Conservation (phyloP, 305 asterid species). For the Coffea humblotiana region DNA sequence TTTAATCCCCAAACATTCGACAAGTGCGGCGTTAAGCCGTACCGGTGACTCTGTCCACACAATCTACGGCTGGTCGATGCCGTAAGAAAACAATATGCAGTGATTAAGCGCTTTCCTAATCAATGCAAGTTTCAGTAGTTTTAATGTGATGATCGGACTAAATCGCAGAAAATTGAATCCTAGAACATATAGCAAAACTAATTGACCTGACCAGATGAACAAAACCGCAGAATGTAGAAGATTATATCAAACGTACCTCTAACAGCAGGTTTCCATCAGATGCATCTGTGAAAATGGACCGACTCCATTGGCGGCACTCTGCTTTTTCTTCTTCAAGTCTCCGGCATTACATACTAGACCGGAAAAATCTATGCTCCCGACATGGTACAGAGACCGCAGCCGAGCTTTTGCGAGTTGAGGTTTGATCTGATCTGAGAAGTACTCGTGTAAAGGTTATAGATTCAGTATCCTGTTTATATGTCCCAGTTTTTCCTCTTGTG, state of each 20-base stretch:
- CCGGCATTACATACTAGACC: neutral
- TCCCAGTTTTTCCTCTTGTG: neutral
- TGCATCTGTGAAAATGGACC: neutral
- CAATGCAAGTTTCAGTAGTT: neutral
- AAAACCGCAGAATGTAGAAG: neutral
- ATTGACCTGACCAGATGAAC: neutral
- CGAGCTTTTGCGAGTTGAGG: neutral
- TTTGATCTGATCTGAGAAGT: constrained; percentile 17
- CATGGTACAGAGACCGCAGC: neutral
- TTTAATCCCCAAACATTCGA: neutral
- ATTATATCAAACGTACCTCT: constrained; percentile 15
- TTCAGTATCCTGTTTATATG: neutral
- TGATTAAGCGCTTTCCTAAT: neutral
- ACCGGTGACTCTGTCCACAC: neutral
- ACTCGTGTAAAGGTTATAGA: no score
- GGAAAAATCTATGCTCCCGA: neutral
- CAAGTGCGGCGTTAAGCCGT: neutral
- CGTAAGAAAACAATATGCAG: neutral
- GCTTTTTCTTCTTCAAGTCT: neutral
- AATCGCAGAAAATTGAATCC: neutral
- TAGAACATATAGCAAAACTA: neutral
- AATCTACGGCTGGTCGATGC: neutral
- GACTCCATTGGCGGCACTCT: neutral
- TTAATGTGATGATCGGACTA: neutral
- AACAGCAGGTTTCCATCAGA: constrained; percentile 18